A percentile compares a stretch with the other conserved stretches of the same genome.
Conservation (phyloP, 2,329 filamentous ascomycete genomes). For the Stagonosporopsis rhizophila region DNA sequence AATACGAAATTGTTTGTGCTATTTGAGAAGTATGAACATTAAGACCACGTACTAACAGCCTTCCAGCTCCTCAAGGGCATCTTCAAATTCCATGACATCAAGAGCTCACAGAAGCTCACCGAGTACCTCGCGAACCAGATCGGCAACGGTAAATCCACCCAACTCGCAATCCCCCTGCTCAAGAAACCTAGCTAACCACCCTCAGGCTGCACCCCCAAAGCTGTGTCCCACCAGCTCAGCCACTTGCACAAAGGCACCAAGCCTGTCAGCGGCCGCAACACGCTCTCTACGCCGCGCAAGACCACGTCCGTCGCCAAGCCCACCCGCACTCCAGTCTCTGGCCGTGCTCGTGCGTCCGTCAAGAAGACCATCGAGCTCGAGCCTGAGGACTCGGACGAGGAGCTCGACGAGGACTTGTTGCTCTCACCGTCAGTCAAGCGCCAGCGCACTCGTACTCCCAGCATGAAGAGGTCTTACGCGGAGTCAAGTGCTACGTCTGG, state of each 20-base stretch:
- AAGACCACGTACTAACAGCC: not conserved
- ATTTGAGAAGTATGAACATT: no score
- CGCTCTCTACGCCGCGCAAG: not conserved
- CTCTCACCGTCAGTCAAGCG: not conserved
- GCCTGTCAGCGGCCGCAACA: no score
- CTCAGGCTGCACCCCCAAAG: constrained; percentile 37
- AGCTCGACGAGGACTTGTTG: not conserved
- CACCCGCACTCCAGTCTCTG: not conserved
- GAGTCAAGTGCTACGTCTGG: not conserved
- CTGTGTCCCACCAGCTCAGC: constrained; percentile 31
- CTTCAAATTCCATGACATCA: constrained; percentile 12
- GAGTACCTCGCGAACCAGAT: constrained; percentile 1
- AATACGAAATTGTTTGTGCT: constrained; percentile 1
- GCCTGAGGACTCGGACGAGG: not conserved
- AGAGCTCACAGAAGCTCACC: not conserved
- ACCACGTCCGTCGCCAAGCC: not conserved
- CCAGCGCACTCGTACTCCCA: not conserved
- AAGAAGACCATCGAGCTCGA: not conserved
- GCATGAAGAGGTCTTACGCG: not conserved
- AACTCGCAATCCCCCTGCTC: no score
- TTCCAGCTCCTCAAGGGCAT: constrained; percentile 12
- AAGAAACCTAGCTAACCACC: not conserved
- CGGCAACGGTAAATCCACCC: not conserved
- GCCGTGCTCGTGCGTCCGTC: not conserved
- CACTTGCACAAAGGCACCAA: constrained; percentile 24